phyloP scores from a whole-genome alignment of 2,329 filamentous ascomycete genomes.

The Paramyrothecium roridum region DNA sequence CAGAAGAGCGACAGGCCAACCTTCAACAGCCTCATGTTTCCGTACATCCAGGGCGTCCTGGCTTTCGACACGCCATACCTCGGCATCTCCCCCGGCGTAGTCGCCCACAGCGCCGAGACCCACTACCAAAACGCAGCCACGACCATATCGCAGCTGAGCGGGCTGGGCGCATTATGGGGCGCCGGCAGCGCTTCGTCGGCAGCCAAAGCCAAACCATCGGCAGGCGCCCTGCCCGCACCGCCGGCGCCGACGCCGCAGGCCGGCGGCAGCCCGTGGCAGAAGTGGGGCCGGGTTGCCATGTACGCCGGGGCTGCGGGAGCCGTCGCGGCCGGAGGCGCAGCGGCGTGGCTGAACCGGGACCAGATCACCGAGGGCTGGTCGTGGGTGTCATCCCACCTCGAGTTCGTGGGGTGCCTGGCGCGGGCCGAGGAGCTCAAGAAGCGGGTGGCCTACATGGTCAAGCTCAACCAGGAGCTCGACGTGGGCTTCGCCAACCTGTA shows the following conservation, averaged over 20 bases:
- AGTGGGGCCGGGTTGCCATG: constrained; percentile 82
- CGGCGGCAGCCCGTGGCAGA: constrained; percentile 57
- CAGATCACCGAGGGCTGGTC: constrained; percentile 71
- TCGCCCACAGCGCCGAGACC: constrained; percentile 82
- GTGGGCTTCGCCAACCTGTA: constrained; percentile 86
- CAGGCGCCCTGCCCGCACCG: constrained; percentile 22
- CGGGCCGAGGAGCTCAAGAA: constrained; percentile 78
- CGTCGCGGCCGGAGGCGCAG: constrained; percentile 76
- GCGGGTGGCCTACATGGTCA: constrained; percentile 66
- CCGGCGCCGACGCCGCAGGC: constrained; percentile 16
- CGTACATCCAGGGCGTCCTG: constrained; percentile 84
- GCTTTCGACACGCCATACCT: constrained; percentile 94
- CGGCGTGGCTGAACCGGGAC: constrained; percentile 82
- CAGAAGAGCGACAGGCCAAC: constrained; percentile 28
- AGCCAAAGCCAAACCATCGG: constrained; percentile 16
- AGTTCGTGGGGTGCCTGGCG: constrained; percentile 87
- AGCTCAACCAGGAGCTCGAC: constrained; percentile 59
- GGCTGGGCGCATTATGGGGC: constrained; percentile 68
- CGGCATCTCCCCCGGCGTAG: constrained; percentile 74
- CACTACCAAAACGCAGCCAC: constrained; percentile 73
- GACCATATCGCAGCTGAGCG: constrained; percentile 64
- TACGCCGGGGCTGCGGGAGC: constrained; percentile 81
- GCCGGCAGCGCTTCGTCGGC: constrained; percentile 32
- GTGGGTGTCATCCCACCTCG: constrained; percentile 87
- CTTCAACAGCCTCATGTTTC: constrained; percentile 77